Evolutionary conservation across 805 yeast genomes (phyloP).

Genomic region (Wickerhamiella lipophila): DNA sequence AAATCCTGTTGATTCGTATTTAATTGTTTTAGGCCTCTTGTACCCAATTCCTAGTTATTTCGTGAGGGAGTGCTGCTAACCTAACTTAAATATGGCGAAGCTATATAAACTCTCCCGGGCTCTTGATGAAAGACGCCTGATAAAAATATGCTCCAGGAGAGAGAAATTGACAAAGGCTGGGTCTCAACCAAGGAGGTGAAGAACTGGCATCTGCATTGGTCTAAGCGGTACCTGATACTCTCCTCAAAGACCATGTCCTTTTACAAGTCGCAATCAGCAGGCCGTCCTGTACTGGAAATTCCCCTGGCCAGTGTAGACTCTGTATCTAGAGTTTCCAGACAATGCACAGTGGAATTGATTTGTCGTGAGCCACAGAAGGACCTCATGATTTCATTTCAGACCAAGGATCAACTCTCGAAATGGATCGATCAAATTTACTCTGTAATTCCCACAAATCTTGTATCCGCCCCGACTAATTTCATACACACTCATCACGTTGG

Average conservation of each 20-base stretch:
- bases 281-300: background rate
- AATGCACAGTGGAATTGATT: background rate
- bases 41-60: too few relatives aligned
- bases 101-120: background rate
- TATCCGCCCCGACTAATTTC: slow-evolving; percentile 3
- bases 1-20: too few relatives aligned
- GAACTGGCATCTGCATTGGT: background rate
- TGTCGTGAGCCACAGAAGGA: background rate
- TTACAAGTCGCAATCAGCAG: slow-evolving; percentile 3
- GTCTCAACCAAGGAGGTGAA: background rate
- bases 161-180: slow-evolving; percentile 5
- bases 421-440: slow-evolving; percentile 8
- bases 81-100: background rate
- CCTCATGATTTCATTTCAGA: background rate
- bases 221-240: background rate
- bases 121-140: background rate
- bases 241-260: background rate
- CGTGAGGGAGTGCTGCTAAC: background rate
- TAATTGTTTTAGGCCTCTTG: too few relatives aligned
- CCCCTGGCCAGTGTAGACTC: background rate
- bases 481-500: slow-evolving; percentile 49
- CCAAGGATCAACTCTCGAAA: background rate
- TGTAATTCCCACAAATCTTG: background rate
- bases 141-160: background rate
- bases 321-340: slow-evolving; percentile 1